Evolutionary conservation across 352 stramenopile genomes (phyloP).

Genomic region (Pythium dissimile): DNA sequence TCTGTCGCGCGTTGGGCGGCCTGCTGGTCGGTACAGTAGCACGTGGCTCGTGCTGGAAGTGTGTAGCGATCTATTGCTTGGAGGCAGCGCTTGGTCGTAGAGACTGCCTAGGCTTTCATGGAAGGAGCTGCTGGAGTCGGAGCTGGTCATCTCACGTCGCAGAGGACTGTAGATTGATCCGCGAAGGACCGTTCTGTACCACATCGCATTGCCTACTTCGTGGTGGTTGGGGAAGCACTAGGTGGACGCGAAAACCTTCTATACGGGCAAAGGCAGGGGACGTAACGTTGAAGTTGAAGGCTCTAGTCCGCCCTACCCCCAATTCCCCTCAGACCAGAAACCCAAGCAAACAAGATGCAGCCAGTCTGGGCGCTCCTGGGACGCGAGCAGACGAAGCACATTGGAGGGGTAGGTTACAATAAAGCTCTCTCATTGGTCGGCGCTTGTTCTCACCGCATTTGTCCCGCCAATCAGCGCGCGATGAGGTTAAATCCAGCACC

Average conservation of each 20-base stretch:
- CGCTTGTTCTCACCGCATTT: slow-evolving; percentile 10
- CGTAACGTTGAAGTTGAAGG: slow-evolving; percentile 26
- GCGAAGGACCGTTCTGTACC: not conserved
- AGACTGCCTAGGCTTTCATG: too few relatives aligned
- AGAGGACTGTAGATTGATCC: not conserved
- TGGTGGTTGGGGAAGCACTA: not conserved
- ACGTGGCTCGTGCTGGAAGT: too few relatives aligned
- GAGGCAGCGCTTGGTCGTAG: too few relatives aligned
- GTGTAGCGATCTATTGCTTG: too few relatives aligned
- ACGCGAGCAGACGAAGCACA: not conserved
- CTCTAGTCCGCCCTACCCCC: not conserved
- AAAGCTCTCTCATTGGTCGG: slow-evolving; percentile 1
- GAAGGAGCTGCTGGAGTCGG: too few relatives aligned
- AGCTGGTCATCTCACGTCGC: too few relatives aligned
- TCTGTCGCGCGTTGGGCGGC: not conserved
- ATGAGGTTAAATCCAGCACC: slow-evolving; percentile 20
- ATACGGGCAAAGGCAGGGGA: slow-evolving; percentile 2
- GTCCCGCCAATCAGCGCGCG: slow-evolving; percentile 15
- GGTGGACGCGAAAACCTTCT: slow-evolving; percentile 2
- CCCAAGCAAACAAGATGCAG: slow-evolving; percentile 1
- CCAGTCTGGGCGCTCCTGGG: not conserved
- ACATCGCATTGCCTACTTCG: not conserved
- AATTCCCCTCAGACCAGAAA: not conserved
- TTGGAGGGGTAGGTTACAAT: not conserved
- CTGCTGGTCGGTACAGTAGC: too few relatives aligned